phyloP scores from a whole-genome alignment of 805 yeast genomes.

The Candida sonorensis region DNA sequence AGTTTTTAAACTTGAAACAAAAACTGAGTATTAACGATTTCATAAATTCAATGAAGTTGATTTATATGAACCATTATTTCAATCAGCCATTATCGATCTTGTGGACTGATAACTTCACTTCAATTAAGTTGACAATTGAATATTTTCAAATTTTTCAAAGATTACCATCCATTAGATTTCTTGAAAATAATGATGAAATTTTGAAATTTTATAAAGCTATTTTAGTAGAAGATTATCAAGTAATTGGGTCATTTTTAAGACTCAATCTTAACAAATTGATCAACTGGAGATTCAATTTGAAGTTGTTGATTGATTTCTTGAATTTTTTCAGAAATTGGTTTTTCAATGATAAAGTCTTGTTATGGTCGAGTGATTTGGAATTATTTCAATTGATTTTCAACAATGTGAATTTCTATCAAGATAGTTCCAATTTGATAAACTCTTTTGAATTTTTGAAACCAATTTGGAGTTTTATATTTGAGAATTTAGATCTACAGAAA shows the following conservation, averaged over 20 bases:
- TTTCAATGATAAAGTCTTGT: constrained; percentile 13
- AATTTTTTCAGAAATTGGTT: constrained; percentile 22
- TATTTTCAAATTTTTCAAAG: constrained; percentile 23
- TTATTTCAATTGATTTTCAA: constrained; percentile 21
- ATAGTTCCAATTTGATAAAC: neutral
- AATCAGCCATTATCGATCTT: constrained; percentile 27
- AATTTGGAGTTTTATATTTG: constrained; percentile 13
- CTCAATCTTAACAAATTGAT: constrained; percentile 21
- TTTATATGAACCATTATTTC: constrained; percentile 29
- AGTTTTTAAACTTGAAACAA: constrained; percentile 20
- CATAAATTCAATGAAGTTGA: constrained; percentile 23
- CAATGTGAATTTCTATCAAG: constrained; percentile 7
- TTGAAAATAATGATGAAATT: constrained; percentile 9
- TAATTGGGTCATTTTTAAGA: constrained; percentile 16
- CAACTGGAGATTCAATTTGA: constrained; percentile 24
- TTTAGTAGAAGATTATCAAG: constrained; percentile 12
- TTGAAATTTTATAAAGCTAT: constrained; percentile 16
- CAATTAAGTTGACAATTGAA: constrained; percentile 14
- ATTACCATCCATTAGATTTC: constrained; percentile 23
- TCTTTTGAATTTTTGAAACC: constrained; percentile 19
- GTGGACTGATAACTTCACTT: constrained; percentile 25
- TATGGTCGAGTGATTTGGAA: constrained; percentile 26
- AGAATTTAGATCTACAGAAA: constrained; percentile 3
- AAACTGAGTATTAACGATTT: constrained; percentile 24
- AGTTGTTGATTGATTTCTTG: constrained; percentile 22